Evolutionary conservation across 2,329 filamentous ascomycete genomes (phyloP).

Genomic region (Orbilia brochopaga): DNA sequence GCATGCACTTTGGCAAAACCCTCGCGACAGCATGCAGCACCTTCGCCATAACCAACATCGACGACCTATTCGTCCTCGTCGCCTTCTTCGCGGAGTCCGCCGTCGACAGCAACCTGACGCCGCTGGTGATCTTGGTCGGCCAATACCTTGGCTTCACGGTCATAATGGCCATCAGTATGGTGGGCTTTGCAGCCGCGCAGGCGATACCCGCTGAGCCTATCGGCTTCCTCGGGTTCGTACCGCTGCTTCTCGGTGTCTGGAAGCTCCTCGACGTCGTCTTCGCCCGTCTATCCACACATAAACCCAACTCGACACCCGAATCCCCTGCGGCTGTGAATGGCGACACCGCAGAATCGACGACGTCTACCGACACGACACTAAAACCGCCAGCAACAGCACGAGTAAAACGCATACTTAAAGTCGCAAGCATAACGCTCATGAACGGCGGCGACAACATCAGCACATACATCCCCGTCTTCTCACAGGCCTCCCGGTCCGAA

Average conservation of each 20-base stretch:
- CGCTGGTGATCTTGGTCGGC: constrained; percentile 13
- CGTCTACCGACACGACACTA: constrained; percentile 10
- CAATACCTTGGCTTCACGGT: constrained; percentile 57
- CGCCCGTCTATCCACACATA: too few species aligned
- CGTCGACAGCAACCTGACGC: constrained; percentile 51
- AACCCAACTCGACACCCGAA: background rate
- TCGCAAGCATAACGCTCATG: constrained; percentile 56
- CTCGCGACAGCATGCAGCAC: constrained; percentile 30
- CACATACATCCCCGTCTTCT: constrained; percentile 57
- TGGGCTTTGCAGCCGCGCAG: constrained; percentile 56
- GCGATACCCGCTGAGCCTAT: constrained; percentile 57
- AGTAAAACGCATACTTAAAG: constrained; percentile 55
- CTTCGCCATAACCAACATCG: constrained; percentile 54
- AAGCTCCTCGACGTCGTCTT: constrained; percentile 42
- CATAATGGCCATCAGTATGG: constrained; percentile 57
- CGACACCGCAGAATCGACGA: constrained; percentile 47
- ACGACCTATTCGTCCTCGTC: constrained; percentile 58
- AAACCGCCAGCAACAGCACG: constrained; percentile 3
- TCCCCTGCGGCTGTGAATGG: background rate
- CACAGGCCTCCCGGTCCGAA: constrained; percentile 56
- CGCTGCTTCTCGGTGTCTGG: constrained; percentile 57
- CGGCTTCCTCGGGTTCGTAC: constrained; percentile 57
- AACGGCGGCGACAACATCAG: constrained; percentile 58
- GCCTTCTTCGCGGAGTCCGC: constrained; percentile 58
- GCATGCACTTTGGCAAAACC: constrained; percentile 26